Evolutionary conservation across 2,329 filamentous ascomycete species (phyloP).

Genomic region (Colletotrichum sp.): DNA sequence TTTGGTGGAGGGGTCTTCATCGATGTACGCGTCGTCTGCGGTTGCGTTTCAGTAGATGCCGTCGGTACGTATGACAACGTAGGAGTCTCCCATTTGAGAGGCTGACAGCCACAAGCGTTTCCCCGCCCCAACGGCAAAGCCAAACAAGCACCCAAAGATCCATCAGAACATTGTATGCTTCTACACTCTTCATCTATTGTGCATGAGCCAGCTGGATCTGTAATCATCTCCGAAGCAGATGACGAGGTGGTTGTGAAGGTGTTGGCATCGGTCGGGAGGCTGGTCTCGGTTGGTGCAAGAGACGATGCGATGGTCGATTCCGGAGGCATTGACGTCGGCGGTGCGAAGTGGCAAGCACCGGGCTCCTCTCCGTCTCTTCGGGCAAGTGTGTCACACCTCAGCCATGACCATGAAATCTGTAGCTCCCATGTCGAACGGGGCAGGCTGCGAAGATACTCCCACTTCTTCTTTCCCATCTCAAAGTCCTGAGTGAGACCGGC

Average conservation of each 20-base stretch:
- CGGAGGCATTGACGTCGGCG: background rate
- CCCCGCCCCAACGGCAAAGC: background rate
- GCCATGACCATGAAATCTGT: background rate
- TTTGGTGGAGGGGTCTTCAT: background rate
- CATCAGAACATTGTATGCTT: background rate
- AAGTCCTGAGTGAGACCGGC: background rate
- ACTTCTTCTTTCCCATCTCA: rapidly evolving
- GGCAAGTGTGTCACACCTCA: background rate
- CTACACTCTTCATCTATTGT: background rate
- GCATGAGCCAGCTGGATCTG: background rate
- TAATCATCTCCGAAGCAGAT: background rate
- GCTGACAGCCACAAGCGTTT: background rate
- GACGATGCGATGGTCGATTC: background rate
- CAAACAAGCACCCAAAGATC: background rate
- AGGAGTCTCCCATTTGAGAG: background rate
- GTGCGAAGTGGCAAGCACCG: background rate
- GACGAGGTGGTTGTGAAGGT: background rate
- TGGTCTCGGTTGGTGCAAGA: background rate
- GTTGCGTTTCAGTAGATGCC: background rate
- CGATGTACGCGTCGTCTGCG: background rate
- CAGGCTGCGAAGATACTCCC: background rate
- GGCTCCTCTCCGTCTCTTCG: rapidly evolving
- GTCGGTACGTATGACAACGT: background rate
- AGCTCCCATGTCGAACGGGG: background rate
- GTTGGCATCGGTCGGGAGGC: background rate